Base-by-base conservation (phyloP, 2,329 filamentous ascomycete genomes). In the Fusarium verticillioides region DNA sequence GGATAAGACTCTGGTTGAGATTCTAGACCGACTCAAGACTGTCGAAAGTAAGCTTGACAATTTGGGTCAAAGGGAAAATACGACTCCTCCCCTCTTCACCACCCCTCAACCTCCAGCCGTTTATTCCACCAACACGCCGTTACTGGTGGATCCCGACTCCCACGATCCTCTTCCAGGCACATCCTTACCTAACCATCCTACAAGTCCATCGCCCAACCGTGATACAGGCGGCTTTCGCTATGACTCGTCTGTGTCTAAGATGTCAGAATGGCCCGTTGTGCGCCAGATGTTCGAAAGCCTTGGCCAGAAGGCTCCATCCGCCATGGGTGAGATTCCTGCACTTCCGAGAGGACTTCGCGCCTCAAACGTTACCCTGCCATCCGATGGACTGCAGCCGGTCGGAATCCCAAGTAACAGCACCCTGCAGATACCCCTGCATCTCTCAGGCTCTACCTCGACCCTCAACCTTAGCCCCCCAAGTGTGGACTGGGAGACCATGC, bases 1-100 rank as follows among this genome's bases (percentile, higher is more conserved):
- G 80, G 89, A 91, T 78, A 90, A 88, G 79, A 91, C 88, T 5
- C 82, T 91, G 73, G 84, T 89, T 46, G 87, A 91, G 75, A 90
- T 91, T 60, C 82, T 91, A 36, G 87, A 90, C 53, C 84, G 86
- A 16, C 81, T 91, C 58, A 87, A 86, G 70, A 83, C 81, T 60
- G 81, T 91, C 49, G 88, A 90, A 77, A 83, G 78, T 60, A 90
- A 90, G 78, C 84, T 91, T 71, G 88, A 91, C 71, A 79, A 73
- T 57, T 63, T 86, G 36, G 78, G 74, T 60, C 58, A 79, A 56
- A 79, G 62, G 47, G 70, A 70, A 12, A 72, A 66, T 32, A 56
- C 63, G n/a, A 73, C 67, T 34, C 61, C 73, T 39, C 66, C 72
- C 9, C 36, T 66, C n/a, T 74, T 76, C 58, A 58, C 39, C n/a